A percentile compares a stretch with the other conserved stretches of the same genome.
Evolutionary conservation across 2,329 filamentous ascomycete species (phyloP).

Genomic region (Beauveria asiatica): DNA sequence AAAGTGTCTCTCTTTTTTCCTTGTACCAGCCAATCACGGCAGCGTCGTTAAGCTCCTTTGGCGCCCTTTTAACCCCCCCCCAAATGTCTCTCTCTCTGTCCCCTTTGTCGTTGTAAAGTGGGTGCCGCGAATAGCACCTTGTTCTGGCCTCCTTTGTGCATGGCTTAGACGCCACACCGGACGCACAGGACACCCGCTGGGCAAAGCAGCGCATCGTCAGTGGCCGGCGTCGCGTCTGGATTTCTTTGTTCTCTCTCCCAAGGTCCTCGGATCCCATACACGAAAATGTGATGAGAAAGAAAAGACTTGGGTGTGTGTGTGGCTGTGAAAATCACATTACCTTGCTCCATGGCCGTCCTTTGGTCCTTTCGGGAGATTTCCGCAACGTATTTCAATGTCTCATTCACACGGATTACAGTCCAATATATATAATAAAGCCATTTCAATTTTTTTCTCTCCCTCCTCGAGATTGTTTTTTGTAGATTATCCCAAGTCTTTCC

Average conservation of each 20-base stretch:
- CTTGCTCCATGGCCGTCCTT: neutral
- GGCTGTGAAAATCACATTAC: neutral
- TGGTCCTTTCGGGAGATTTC: neutral
- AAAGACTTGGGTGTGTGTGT: neutral
- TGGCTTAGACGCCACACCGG: slow-evolving; percentile 4
- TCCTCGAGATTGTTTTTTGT: neutral
- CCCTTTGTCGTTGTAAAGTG: neutral
- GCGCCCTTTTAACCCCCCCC: too few relatives aligned
- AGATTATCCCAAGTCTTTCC: neutral
- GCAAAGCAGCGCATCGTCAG: neutral
- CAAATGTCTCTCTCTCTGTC: neutral
- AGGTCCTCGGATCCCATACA: neutral
- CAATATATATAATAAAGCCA: neutral
- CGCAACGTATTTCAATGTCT: neutral
- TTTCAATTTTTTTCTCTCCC: neutral
- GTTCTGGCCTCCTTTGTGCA: neutral
- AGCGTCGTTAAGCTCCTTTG: too few relatives aligned
- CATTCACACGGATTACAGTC: neutral
- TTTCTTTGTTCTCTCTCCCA: slow-evolving; percentile 2
- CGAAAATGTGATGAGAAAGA: neutral
- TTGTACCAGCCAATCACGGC: too few relatives aligned
- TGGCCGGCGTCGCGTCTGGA: neutral
- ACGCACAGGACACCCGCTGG: slow-evolving; percentile 3
- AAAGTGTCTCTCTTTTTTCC: too few relatives aligned
- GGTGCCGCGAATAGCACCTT: neutral